phyloP scores from a whole-genome alignment of 2,329 filamentous ascomycete species.

The Alternaria rosae region DNA sequence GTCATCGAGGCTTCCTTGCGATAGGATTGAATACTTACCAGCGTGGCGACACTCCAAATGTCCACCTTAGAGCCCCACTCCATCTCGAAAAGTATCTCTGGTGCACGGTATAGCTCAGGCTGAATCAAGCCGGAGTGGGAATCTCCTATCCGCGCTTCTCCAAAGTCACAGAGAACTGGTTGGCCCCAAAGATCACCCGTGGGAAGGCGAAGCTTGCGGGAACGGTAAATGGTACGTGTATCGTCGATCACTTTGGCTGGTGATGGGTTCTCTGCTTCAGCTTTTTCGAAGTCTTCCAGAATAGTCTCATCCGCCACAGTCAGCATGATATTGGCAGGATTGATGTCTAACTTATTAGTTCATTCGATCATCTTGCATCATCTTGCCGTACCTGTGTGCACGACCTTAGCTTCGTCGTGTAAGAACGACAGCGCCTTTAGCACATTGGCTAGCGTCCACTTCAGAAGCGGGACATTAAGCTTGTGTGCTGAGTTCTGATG shows the following conservation, averaged over 20 bases:
- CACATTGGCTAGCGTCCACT: conserved; percentile 46
- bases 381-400: conserved; percentile 54
- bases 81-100: conserved; percentile 50
- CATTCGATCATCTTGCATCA: conserved; percentile 15
- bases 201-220: conserved; percentile 41
- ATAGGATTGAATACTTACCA: conserved; percentile 39
- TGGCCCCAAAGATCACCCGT: conserved; percentile 37
- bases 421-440: conserved; percentile 53
- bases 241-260: conserved; percentile 48
- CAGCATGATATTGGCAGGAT: conserved; percentile 53
- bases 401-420: conserved; percentile 55
- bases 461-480: conserved; percentile 26
- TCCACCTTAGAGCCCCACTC: conserved; percentile 50
- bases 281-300: conserved; percentile 47
- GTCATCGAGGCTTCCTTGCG: conserved; percentile 17
- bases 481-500: conserved; percentile 26
- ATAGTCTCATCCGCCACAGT: conserved; percentile 49
- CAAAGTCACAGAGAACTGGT: conserved; percentile 51
- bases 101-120: conserved; percentile 52
- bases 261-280: conserved; percentile 49
- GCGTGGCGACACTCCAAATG: conserved; percentile 51
- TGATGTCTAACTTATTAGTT: conserved; percentile 50
- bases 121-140: conserved; percentile 44
- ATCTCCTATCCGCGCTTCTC: conserved; percentile 41
- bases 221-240: conserved; percentile 28